Percentiles rank a stretch among this genome's conserved stretches.
Conservation (phyloP, 202 grass and related monocot species). For the Schoenoplectus tabernaemontani region DNA sequence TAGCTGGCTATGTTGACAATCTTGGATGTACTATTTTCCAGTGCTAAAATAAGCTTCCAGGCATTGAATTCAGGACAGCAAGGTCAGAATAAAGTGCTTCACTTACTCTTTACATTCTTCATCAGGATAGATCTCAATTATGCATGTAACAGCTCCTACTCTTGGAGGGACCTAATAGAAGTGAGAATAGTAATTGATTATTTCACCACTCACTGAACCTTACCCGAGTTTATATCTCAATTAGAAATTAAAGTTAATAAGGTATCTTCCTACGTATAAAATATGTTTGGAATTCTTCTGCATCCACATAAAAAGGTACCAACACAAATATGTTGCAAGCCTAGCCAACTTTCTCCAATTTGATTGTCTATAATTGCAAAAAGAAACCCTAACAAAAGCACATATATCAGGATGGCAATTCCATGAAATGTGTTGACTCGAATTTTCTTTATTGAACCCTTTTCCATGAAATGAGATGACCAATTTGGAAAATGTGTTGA, state of each 20-base stretch:
- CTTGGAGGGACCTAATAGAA: conserved; percentile 54
- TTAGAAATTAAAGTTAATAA: neutral
- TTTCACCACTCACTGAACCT: neutral
- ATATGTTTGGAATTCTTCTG: neutral
- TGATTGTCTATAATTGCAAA: neutral
- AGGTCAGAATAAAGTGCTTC: conserved; percentile 16
- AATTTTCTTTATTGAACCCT: neutral
- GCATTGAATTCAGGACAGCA: neutral
- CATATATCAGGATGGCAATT: too few species aligned
- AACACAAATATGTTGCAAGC: neutral
- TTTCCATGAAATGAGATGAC: neutral
- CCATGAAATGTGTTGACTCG: neutral
- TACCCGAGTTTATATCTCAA: neutral
- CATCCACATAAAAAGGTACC: neutral
- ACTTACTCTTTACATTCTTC: conserved; percentile 64
- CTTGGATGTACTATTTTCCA: neutral
- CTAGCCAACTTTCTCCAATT: neutral
- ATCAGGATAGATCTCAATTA: conserved; percentile 74
- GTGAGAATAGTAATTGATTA: neutral
- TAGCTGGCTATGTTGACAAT: neutral
- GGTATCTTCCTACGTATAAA: neutral
- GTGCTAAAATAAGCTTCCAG: neutral
- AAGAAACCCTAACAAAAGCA: neutral
- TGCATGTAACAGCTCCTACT: conserved; percentile 25
- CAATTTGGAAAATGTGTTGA: neutral